Evolutionary conservation across 2,329 filamentous ascomycete species (phyloP), one percentile per base, ranked within the genome.

Genomic region (Paramyrothecium sp.): DNA sequence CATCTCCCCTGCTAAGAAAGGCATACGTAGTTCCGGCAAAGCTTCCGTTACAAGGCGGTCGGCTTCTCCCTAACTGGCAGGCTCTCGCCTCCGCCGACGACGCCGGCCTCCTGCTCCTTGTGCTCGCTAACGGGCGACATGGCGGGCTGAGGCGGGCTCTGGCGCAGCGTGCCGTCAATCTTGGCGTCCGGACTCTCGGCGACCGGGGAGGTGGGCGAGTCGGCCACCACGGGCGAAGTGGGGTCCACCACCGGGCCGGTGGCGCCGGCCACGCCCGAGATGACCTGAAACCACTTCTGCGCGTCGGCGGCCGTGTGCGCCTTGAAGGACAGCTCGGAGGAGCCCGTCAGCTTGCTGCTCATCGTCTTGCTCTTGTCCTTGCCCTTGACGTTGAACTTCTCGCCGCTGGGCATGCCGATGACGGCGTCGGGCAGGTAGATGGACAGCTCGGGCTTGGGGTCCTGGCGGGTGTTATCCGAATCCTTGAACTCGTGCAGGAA

Each of bases 401-500:
- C 84, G 55, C 90, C 92, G 63, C 81, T 87, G 13, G 84, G 83
- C 1, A 76, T 69, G 57, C 92, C 91, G 57, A 98, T 84, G 50
- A 88, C 75, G 65, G 94, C 96, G 66, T 99, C 95, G 12, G 95
- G 93, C 1, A 99, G 86, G 74, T 94, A 98, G 63, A 99, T 86
- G 16, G 90, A 95, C 46, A 95, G 80, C 71, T 99, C 94, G 0
- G 95, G 94, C 56, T 84, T 81, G 11, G 92, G 91, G 60, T 96
- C 91, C 66, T 85, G 76, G 51, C 82, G 81, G 54, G 82, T 64
- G 68, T 87, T 83, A 67, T 98, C 94, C 70, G 91, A 89, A 68
- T 96, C 92, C 77, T 96, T 96, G 82, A 96, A 99, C 74, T 97
- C 93, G 77, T 99, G 95, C 58, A 99, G 78, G 76, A 89, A 99